A percentile compares a stretch with the other conserved stretches of the same genome.
These are phyloP conservation scores for Fusarium subglutinans DNA, from an alignment of 2,329 filamentous ascomycete species.

Conservation along the genomic window DNA sequence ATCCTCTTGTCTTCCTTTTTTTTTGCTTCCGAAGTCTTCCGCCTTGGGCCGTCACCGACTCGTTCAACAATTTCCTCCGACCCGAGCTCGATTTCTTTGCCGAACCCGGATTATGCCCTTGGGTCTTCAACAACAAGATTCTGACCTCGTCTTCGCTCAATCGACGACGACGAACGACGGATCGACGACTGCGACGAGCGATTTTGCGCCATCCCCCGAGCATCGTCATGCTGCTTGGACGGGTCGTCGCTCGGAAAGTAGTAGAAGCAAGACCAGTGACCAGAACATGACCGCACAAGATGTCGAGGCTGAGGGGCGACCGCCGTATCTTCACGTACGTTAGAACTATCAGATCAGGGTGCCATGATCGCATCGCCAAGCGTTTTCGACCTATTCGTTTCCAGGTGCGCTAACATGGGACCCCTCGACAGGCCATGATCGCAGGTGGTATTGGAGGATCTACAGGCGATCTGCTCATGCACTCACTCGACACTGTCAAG, in stretches of 20 bases:
- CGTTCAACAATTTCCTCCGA: conserved; percentile 1
- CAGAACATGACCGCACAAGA: conserved; percentile 50
- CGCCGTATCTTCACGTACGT: conserved; percentile 57
- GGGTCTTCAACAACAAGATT: conserved; percentile 38
- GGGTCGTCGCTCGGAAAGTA: conserved; percentile 41
- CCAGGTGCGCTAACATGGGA: conserved; percentile 31
- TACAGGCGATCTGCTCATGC: conserved; percentile 97
- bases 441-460: conserved; percentile 93
- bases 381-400: background rate
- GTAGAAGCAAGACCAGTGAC: conserved; percentile 37
- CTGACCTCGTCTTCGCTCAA: conserved; percentile 37
- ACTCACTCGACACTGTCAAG: conserved; percentile 98
- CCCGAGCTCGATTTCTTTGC: background rate
- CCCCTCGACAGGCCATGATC: conserved; percentile 79
- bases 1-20: conserved; percentile 8
- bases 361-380: background rate
- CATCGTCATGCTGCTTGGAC: conserved; percentile 48
- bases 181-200: conserved; percentile 33
- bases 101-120: conserved; percentile 39
- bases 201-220: conserved; percentile 35
- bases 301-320: conserved; percentile 54
- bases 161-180: conserved; percentile 24
- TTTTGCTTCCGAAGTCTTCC: conserved; percentile 16
- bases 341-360: background rate
- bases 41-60: conserved; percentile 22